Conservation (phyloP, 345 rosid species). For the Barbarea vulgaris region DNA sequence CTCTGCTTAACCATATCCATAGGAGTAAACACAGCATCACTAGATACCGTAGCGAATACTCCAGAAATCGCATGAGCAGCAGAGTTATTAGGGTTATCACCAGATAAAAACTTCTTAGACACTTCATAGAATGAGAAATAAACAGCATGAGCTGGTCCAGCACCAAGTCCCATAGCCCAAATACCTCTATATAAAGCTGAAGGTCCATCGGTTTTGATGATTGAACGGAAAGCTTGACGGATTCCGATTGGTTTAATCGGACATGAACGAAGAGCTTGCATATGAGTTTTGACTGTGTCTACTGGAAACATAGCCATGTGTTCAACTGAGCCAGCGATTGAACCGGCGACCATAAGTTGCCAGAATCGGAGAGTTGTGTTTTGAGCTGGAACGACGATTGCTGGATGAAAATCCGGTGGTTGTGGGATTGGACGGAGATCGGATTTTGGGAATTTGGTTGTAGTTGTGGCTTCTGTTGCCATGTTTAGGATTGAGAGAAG, state of each 20-base stretch:
- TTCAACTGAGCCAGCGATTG: conserved; percentile 86
- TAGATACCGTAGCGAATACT: conserved; percentile 83
- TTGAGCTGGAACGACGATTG: conserved; percentile 39
- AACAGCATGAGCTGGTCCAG: conserved; percentile 99
- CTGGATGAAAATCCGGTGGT: conserved; percentile 67
- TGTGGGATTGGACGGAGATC: conserved; percentile 67
- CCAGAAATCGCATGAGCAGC: conserved; percentile 88
- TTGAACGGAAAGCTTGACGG: conserved; percentile 76
- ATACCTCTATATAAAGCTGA: conserved; percentile 84
- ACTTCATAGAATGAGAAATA: conserved; percentile 88
- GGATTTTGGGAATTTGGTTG: conserved; percentile 61
- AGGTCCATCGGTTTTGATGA: conserved; percentile 70
- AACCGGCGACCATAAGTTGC: conserved; percentile 98
- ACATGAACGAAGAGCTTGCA: conserved; percentile 96
- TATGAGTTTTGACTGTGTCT: conserved; percentile 91
- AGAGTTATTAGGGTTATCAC: conserved; percentile 66
- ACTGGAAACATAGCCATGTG: conserved; percentile 99
- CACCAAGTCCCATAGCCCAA: conserved; percentile 97
- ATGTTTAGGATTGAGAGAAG: conserved; percentile 28
- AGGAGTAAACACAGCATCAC: conserved; percentile 94
- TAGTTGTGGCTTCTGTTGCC: conserved; percentile 67
- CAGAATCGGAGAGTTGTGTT: conserved; percentile 68
- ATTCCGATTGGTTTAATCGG: conserved; percentile 81
- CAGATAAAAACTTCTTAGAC: conserved; percentile 72
- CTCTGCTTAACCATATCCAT: conserved; percentile 99